These are phyloP conservation scores for Podila minutissima DNA, from an alignment of 192 early-diverging fungal species.

Conservation along the genomic window DNA sequence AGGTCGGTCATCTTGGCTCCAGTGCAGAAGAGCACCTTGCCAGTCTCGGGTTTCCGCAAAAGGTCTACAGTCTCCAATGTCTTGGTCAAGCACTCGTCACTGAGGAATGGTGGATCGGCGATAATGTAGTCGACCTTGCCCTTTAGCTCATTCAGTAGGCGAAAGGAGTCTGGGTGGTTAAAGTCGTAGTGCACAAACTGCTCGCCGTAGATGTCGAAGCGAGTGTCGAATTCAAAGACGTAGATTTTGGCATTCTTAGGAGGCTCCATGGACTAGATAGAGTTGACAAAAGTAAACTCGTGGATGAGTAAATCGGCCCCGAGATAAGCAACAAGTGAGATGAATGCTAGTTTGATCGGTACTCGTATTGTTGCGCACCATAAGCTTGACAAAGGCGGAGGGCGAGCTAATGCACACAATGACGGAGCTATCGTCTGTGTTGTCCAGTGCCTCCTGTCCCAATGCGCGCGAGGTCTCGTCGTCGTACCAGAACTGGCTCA, in stretches of 20 bases:
- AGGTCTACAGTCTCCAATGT: conserved; percentile 67
- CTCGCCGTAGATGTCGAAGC: conserved; percentile 75
- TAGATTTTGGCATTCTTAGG: conserved; percentile 53
- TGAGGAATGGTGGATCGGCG: conserved; percentile 84
- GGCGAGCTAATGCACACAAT: conserved; percentile 72
- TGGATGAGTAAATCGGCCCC: background rate
- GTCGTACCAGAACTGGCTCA: conserved; percentile 65
- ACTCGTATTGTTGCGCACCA: conserved; percentile 50
- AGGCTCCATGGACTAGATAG: conserved; percentile 42
- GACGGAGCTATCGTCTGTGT: conserved; percentile 42
- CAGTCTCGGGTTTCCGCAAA: conserved; percentile 52
- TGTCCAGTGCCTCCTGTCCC: conserved; percentile 47
- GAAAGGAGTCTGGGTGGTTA: conserved; percentile 69
- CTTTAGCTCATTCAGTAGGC: conserved; percentile 49
- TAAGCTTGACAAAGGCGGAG: conserved; percentile 70
- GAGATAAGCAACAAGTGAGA: background rate
- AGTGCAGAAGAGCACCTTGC: conserved; percentile 70
- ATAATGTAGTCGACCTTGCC: conserved; percentile 75
- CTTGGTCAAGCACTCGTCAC: conserved; percentile 78
- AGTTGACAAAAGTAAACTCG: background rate
- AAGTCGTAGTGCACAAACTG: conserved; percentile 81
- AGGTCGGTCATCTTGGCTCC: conserved; percentile 37
- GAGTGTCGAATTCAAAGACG: conserved; percentile 80
- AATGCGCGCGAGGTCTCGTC: conserved; percentile 52
- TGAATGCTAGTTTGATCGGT: background rate